Base-by-base conservation (phyloP, 805 yeast genomes). In the Middelhovenomyces tepae region DNA sequence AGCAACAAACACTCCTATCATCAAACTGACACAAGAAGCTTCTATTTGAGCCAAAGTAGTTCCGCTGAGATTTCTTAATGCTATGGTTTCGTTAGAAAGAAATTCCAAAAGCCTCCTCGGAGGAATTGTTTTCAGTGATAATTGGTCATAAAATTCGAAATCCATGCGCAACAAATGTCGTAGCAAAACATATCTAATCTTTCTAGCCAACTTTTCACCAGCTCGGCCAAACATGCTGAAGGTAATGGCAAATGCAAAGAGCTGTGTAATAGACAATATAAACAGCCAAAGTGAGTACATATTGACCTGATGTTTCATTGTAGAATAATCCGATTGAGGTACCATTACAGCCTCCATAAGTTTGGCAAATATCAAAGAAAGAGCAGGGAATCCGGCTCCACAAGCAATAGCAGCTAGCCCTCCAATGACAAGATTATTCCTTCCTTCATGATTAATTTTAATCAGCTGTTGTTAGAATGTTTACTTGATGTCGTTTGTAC, bases 41-140 rank as follows among this genome's bases (percentile, higher is more conserved):
- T 51, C 32, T 26, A 55, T 51, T 30, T 54, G 59, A 5, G 56
- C 60, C 33, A 56, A 42, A 1, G 60, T 54, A 5, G 57, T 54
- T n/a, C 60, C 60, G 9, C 56, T 54, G 3, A 55, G 38, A 9
- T 57, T 59, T 16, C 54, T 51, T 9, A 52, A 44, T 11, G 55
- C 49, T 22, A 50, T 51, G 3, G 60, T 58, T 28, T 56, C 60
- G 27, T 48, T 54, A 20, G 59, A 55, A n/a, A 56, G 38, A 22
- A 46, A 44, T n/a, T n/a, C n/a, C n/a, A n/a, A n/a, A n/a, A n/a
- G n/a, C n/a, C n/a, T n/a, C n/a, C n/a, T n/a, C n/a, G n/a, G n/a
- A n/a, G n/a, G n/a, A n/a, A n/a, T n/a, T n/a, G n/a, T n/a, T n/a
- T n/a, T n/a, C n/a, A n/a, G n/a, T n/a, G n/a, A n/a, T 13, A 26